These are phyloP conservation scores for Vitis vinifera DNA, from an alignment of 164 flowering plant species.

Conservation along the genomic window DNA sequence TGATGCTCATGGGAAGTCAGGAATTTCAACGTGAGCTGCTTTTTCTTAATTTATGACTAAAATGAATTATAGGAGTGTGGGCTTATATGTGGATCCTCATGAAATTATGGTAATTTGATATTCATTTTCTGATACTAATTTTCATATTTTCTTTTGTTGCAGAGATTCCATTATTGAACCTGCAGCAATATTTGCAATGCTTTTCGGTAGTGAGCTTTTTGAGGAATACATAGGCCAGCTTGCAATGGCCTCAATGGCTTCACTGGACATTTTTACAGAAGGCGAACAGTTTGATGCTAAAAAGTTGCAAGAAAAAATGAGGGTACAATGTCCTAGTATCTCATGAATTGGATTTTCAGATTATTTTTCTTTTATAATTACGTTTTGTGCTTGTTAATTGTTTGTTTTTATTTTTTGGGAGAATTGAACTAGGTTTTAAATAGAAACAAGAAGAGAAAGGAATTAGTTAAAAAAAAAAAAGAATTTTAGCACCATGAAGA, in stretches of 20 bases:
- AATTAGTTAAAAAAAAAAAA: too few relatives aligned
- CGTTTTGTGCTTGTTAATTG: neutral
- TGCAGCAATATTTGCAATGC: constrained; percentile 99
- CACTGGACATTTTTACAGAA: constrained; percentile 84
- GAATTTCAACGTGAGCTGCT: constrained; percentile 14
- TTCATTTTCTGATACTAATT: neutral
- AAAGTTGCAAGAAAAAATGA: constrained; percentile 93
- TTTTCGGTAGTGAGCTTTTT: constrained; percentile 98
- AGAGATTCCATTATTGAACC: constrained; percentile 96
- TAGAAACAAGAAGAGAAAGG: too few relatives aligned
- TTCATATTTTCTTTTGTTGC: constrained; percentile 23
- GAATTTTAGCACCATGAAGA: too few relatives aligned
- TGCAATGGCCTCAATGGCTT: constrained; percentile 99
- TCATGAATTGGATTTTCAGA: neutral
- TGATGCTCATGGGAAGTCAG: constrained; percentile 88
- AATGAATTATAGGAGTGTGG: neutral
- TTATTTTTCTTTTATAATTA: neutral
- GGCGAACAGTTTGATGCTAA: constrained; percentile 83
- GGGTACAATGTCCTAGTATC: constrained; percentile 40
- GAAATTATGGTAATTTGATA: neutral
- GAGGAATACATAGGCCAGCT: constrained; percentile 99
- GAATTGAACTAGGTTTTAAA: too few relatives aligned
- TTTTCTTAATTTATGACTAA: constrained; percentile 10
- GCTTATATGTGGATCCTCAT: neutral
- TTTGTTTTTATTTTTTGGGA: neutral